A percentile compares a stretch with the other conserved stretches of the same genome.
phyloP scores from a whole-genome alignment of 2,329 filamentous ascomycete species.

The Cryphonectria carpinicola region DNA sequence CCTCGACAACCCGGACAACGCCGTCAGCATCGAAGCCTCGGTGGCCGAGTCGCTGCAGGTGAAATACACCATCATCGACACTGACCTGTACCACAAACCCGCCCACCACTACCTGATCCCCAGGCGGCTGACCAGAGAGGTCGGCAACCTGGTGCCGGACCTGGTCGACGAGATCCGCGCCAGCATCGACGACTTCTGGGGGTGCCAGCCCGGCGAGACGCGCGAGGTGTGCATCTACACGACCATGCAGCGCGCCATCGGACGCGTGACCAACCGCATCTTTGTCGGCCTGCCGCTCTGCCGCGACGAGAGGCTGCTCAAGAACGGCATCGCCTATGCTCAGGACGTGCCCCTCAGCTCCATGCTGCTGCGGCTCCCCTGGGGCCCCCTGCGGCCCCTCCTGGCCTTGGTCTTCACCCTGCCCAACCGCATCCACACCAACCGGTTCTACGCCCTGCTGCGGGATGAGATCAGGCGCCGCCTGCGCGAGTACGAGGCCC shows the following conservation, averaged over 20 bases:
- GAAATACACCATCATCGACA: conserved; percentile 38
- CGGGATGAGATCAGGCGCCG: conserved; percentile 31
- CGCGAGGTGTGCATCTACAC: conserved; percentile 40
- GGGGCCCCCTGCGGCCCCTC: conserved; percentile 28
- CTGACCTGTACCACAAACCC: conserved; percentile 37
- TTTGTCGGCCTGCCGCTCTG: conserved; percentile 39
- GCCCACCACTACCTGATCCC: conserved; percentile 40
- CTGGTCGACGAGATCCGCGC: conserved; percentile 39
- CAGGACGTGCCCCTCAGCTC: conserved; percentile 29
- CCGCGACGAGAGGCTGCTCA: conserved; percentile 29
- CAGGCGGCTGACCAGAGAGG: conserved; percentile 39
- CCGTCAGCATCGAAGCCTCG: conserved; percentile 38
- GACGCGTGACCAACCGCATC: conserved; percentile 39
- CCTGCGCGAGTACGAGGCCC: conserved; percentile 29
- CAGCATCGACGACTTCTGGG: conserved; percentile 38
- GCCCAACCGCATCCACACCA: conserved; percentile 31
- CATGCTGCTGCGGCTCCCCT: conserved; percentile 29
- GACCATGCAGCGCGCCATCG: conserved; percentile 37
- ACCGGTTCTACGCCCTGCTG: conserved; percentile 29
- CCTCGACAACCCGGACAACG: neutral
- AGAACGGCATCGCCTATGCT: conserved; percentile 22
- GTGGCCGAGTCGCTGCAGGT: conserved; percentile 42
- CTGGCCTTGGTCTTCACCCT: conserved; percentile 30
- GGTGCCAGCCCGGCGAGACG: conserved; percentile 36
- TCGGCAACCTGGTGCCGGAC: conserved; percentile 36